phyloP scores from a whole-genome alignment of 345 rosid genomes.

The Euphorbia lathyris region DNA sequence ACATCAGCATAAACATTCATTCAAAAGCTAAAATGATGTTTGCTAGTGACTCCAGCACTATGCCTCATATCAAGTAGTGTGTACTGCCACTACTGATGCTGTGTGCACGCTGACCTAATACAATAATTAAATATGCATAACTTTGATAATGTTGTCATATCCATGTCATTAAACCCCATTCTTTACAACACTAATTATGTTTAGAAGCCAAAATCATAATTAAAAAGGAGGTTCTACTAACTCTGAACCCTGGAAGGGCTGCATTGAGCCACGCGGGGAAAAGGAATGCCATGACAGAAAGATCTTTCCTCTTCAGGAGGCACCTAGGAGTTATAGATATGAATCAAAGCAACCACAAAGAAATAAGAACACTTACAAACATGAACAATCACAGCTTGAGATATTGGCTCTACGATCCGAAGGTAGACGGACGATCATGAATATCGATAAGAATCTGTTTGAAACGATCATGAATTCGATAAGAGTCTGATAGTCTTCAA shows the following conservation, averaged over 20 bases:
- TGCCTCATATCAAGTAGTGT: conserved; percentile 1
- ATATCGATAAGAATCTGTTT: background rate
- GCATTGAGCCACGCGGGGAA: background rate
- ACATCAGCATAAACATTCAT: conserved; percentile 8
- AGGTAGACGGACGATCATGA: too few species aligned
- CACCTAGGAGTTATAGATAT: background rate
- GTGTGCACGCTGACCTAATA: background rate
- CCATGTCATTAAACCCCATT: background rate
- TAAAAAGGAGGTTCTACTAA: background rate
- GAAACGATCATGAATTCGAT: too few species aligned
- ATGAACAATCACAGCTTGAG: background rate
- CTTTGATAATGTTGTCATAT: conserved; percentile 10
- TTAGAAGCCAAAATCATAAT: conserved; percentile 3
- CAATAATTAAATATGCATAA: background rate
- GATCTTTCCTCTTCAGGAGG: background rate
- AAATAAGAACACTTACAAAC: background rate
- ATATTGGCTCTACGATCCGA: background rate
- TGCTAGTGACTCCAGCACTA: conserved; percentile 3
- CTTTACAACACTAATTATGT: background rate
- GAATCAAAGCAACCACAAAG: background rate
- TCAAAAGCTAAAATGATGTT: conserved; percentile 8
- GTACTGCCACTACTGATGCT: background rate
- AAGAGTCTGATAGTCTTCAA: background rate
- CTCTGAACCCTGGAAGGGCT: background rate
- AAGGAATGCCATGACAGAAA: background rate